Percentiles rank a stretch among this genome's conserved stretches.
Conservation (phyloP, 2,329 filamentous ascomycete genomes). For the Aspergillus flavus region DNA sequence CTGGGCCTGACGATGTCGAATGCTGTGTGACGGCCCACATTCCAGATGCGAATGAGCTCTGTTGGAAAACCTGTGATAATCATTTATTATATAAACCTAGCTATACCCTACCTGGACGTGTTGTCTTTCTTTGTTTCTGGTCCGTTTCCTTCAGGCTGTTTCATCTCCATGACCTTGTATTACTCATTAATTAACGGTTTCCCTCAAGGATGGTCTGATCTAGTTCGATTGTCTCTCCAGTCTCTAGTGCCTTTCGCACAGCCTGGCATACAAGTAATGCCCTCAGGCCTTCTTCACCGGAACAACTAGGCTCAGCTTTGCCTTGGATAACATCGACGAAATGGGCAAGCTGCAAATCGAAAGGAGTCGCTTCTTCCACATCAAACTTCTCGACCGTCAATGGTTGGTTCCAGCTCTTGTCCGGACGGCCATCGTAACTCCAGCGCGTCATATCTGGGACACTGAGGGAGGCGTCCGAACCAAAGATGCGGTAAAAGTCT, state of each 20-base stretch:
- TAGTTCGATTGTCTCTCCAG: constrained; percentile 39
- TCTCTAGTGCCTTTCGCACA: constrained; percentile 49
- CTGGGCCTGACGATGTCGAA: background rate
- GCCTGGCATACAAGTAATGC: constrained; percentile 58
- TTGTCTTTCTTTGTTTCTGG: background rate
- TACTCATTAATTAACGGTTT: background rate
- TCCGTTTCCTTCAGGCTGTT: background rate
- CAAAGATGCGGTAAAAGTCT: constrained; percentile 59
- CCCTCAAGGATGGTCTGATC: constrained; percentile 4
- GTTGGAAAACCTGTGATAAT: background rate
- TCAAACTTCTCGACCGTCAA: constrained; percentile 38
- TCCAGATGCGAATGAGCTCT: background rate
- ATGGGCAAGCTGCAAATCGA: constrained; percentile 56
- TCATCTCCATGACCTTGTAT: background rate
- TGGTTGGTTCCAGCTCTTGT: constrained; percentile 48
- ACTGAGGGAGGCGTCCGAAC: constrained; percentile 54
- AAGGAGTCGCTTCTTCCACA: constrained; percentile 43
- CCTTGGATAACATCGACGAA: constrained; percentile 54
- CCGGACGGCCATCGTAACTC: constrained; percentile 44
- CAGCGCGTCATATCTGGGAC: constrained; percentile 57
- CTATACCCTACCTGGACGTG: background rate
- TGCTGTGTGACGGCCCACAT: background rate
- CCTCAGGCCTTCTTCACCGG: constrained; percentile 52
- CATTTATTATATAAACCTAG: background rate
- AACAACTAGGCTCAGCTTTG: constrained; percentile 49